Base-by-base conservation (phyloP, 495 filamentous ascomycete genomes). In the Penicillium psychrofluorescens region DNA sequence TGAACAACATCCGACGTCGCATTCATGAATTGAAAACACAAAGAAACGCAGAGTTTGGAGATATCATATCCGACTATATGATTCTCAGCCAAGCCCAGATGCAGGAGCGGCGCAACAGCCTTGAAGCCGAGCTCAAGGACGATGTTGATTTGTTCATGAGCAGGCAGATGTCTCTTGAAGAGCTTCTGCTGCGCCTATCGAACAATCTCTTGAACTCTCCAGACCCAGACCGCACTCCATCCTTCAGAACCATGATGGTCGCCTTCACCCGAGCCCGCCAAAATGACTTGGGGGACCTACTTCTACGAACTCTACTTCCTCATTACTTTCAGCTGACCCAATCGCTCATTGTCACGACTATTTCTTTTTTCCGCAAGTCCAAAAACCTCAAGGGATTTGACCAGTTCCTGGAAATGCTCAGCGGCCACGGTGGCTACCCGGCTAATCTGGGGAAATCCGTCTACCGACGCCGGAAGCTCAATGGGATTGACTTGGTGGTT, bases 361-460 rank as follows among this genome's bases (percentile, higher is more conserved):
- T 73, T 10, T 50, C 46, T 4, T 68, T 60, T 39, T 68, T 59
- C 45, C 66, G 66, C 33, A 73, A 70, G 40, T 55, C 61, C 15
- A 70, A 70, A 40, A 67, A 73, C 32, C 58, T 73, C 8, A 67
- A 62, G 35, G 54, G 59, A 28, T 71, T 71, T 38, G 68, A 73
- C 39, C 43, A 60, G 36, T 73, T 71, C 35, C 43, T 73, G 27
- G 49, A 62, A 35, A 70, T 70, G 63, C 46, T 73, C 10, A 47
- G 56, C 15, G 70, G 67, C 4, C 46, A 61, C 16, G 61, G 61
- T 6, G 22, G 22, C 22, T 69, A 66, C 37, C 54, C 64, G 3
- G 51, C 62, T 6, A 69, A 64, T 22, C 43, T 73, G n/a, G 55
- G 58, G 11, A 22, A 22, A 22, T 43, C 43, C 27, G 29, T 50